Percentiles rank a stretch among this genome's conserved stretches.
phyloP scores from a whole-genome alignment of 192 early-diverging fungal genomes.

The Gigaspora rosea region DNA sequence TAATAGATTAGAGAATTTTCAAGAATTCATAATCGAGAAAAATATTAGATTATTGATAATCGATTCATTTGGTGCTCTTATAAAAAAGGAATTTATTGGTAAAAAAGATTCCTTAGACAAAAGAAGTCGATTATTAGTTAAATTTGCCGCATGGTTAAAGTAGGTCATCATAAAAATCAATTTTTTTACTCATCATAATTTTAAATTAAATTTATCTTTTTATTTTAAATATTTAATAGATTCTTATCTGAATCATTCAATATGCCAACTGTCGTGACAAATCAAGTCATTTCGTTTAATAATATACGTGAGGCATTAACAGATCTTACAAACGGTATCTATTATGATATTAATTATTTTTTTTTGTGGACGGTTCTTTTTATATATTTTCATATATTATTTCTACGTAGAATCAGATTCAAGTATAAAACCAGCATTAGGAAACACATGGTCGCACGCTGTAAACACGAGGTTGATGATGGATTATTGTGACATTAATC shows the following conservation, averaged over 20 bases:
- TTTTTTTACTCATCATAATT: neutral
- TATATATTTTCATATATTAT: neutral
- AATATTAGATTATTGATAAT: slow-evolving; percentile 19
- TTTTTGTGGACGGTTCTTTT: too few relatives aligned
- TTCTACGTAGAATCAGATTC: neutral
- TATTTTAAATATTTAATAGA: neutral
- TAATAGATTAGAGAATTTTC: slow-evolving; percentile 23
- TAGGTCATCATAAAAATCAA: neutral
- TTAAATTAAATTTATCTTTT: neutral
- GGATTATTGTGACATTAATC: neutral
- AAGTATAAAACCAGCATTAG: slow-evolving; percentile 22
- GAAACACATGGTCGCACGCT: slow-evolving; percentile 29
- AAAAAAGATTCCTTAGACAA: neutral
- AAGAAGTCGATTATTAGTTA: slow-evolving; percentile 20
- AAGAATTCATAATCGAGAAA: slow-evolving; percentile 30
- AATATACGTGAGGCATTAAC: neutral
- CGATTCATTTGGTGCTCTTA: slow-evolving; percentile 21
- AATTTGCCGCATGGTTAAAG: slow-evolving; percentile 14
- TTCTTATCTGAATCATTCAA: slow-evolving; percentile 30
- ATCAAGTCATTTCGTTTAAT: slow-evolving; percentile 6
- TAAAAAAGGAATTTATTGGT: slow-evolving; percentile 28
- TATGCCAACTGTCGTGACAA: slow-evolving; percentile 15
- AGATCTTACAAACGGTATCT: neutral
- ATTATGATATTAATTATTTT: neutral
- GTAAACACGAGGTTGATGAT: slow-evolving; percentile 21